Base-by-base conservation (phyloP, 83 land plant genomes). In the Picea abies region DNA sequence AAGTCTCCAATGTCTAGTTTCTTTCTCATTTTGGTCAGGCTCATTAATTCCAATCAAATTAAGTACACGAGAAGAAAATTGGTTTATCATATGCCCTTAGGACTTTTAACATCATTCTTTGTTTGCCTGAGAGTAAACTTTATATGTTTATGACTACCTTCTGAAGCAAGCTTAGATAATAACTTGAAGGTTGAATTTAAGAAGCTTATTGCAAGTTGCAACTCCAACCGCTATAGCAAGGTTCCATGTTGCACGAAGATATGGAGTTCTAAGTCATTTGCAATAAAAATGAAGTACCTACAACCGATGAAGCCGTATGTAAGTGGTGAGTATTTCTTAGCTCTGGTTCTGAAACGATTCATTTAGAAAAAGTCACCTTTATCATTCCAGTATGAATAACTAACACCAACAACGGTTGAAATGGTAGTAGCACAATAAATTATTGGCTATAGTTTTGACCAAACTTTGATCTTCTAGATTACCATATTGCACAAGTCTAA, bases 191-290 rank as follows among this genome's bases (percentile, higher is more conserved):
- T 6, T 72, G 14, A 68, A 90, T 29, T 92, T 86, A 68, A 93
- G 93, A 82, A 94, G 92, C 84, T 92, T 94, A 84, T 90, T 94
- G 60, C 94, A 90, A 32, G 99, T 95, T n/a, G 93, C 89, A 9
- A 97, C 93, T 60, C 98, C 92, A 88, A 97, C 68, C 29, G 99
- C 99, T 65, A 98, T 96, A 41, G 94, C 98, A 16, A 97, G 93
- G 83, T 97, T 98, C 99, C 99, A 97, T 26, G 90, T 98, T 60
- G 99, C 98, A 89, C 95, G 99, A 60, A 97, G 83, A 78, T 86
- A 97, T 22, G 99, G 99, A 29, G 94, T 92, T 23, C 80, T n/a
- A 5, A 95, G 94, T 93, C 98, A 87, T 97, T 95, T 19, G 95
- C 97, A 52, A 95, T 63, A 77, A 94, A 96, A 23, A 96, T 79